A percentile compares a stretch with the other conserved stretches of the same genome.
Evolutionary conservation across 345 rosid species (phyloP).

Genomic region (Adansonia digitata): DNA sequence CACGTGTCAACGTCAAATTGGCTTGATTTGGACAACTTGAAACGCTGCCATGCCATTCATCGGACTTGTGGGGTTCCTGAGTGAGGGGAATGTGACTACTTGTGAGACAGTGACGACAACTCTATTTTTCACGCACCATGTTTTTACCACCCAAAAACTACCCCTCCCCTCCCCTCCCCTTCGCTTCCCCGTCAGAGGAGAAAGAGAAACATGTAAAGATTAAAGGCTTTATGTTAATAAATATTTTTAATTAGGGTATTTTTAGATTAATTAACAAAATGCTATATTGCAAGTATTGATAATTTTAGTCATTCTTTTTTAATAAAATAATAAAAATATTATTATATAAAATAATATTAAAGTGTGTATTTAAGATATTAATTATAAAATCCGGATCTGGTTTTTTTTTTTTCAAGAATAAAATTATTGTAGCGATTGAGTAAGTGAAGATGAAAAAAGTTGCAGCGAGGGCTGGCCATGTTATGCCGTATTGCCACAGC

Average conservation of each 20-base stretch:
- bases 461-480: constrained; percentile 14
- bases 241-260: too few relatives aligned
- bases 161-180: too few relatives aligned
- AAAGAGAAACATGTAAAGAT: neutral
- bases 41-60: constrained; percentile 29
- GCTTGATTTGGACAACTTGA: constrained; percentile 9
- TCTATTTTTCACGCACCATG: constrained; percentile 7
- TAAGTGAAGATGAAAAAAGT: constrained; percentile 47
- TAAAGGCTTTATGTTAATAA: too few relatives aligned
- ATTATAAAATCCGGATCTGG: too few relatives aligned
- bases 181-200: too few relatives aligned
- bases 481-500: constrained; percentile 13
- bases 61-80: constrained; percentile 20
- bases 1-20: constrained; percentile 28
- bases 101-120: neutral
- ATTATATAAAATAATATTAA: too few relatives aligned
- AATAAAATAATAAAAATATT: too few relatives aligned
- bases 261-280: too few relatives aligned
- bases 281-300: too few relatives aligned
- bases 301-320: too few relatives aligned
- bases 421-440: constrained; percentile 31
- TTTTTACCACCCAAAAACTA: constrained; percentile 8
- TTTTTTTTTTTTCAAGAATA: constrained; percentile 15
- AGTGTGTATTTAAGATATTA: too few relatives aligned
- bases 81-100: neutral